These are phyloP conservation scores for Nemania serpens DNA, from an alignment of 2,329 filamentous ascomycete species.

Conservation along the genomic window DNA sequence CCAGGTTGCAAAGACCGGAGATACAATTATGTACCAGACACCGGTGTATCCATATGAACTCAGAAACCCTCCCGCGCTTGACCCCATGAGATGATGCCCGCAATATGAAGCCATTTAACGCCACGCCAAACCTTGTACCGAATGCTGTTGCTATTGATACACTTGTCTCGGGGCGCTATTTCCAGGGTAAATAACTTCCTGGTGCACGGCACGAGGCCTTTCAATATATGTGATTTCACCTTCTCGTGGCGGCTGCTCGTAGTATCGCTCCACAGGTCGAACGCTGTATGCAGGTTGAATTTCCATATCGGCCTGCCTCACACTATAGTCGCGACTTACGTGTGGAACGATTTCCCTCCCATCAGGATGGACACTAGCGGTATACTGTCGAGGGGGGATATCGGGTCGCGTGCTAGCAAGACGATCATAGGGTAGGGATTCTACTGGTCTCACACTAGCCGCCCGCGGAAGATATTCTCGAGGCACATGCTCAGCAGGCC, in stretches of 20 bases:
- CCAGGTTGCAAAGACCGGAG: background rate
- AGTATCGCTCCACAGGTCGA: conserved; percentile 49
- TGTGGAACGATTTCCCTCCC: conserved; percentile 41
- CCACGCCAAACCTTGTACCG: conserved; percentile 9
- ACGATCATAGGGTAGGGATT: conserved; percentile 49
- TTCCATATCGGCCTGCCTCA: conserved; percentile 41
- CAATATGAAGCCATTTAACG: conserved; percentile 3
- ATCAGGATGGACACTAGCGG: conserved; percentile 47
- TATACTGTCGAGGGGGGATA: conserved; percentile 54
- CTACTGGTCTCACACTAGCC: conserved; percentile 62
- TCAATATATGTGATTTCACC: conserved; percentile 53
- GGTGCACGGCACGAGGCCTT: conserved; percentile 46
- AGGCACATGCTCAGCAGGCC: conserved; percentile 51
- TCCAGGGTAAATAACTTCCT: conserved; percentile 51
- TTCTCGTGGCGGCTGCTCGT: conserved; percentile 45
- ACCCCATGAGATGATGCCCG: conserved; percentile 1
- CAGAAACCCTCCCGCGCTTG: conserved; percentile 5
- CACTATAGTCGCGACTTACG: conserved; percentile 41
- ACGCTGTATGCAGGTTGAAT: conserved; percentile 48
- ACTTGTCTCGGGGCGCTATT: conserved; percentile 44
- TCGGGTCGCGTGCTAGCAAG: conserved; percentile 50
- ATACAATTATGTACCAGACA: background rate
- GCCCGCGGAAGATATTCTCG: conserved; percentile 61
- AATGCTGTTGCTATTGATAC: conserved; percentile 34
- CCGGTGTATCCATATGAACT: background rate